phyloP scores from a whole-genome alignment of 2,329 filamentous ascomycete genomes.

The Alternaria novae-zelandiae region DNA sequence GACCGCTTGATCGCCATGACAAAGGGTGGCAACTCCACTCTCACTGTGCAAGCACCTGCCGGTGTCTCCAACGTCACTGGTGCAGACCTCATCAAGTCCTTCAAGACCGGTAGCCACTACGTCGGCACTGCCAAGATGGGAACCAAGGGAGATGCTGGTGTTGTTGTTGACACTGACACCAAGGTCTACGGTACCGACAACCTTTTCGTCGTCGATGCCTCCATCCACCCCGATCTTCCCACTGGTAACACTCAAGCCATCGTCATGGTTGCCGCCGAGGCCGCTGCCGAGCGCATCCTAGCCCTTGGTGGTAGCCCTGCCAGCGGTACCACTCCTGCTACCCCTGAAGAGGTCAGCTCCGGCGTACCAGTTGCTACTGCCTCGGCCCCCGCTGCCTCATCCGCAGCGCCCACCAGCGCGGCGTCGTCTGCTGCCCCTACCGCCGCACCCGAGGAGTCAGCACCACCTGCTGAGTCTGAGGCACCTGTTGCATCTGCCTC shows the following conservation, averaged over 20 bases:
- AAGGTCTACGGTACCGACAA: constrained; percentile 55
- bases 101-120: constrained; percentile 47
- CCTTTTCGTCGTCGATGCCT: constrained; percentile 55
- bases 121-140: constrained; percentile 63
- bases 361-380: background rate
- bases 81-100: constrained; percentile 42
- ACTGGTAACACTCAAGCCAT: constrained; percentile 72
- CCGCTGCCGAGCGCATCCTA: constrained; percentile 61
- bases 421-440: constrained; percentile 6
- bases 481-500: constrained; percentile 3
- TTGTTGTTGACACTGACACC: constrained; percentile 49
- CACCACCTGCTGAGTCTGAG: constrained; percentile 6
- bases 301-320: constrained; percentile 44
- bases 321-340: background rate
- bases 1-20: constrained; percentile 53
- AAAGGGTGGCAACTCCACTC: constrained; percentile 33
- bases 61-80: constrained; percentile 51
- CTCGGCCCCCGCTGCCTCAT: background rate
- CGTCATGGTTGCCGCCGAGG: constrained; percentile 69
- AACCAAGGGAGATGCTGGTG: constrained; percentile 47
- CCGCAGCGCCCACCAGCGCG: constrained; percentile 2
- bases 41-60: constrained; percentile 42
- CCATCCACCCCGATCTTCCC: constrained; percentile 69
- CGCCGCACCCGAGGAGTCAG: constrained; percentile 11
- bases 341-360: constrained; percentile 11